Conservation (phyloP, 352 stramenopile genomes). For the Blastocystis sp. region DNA sequence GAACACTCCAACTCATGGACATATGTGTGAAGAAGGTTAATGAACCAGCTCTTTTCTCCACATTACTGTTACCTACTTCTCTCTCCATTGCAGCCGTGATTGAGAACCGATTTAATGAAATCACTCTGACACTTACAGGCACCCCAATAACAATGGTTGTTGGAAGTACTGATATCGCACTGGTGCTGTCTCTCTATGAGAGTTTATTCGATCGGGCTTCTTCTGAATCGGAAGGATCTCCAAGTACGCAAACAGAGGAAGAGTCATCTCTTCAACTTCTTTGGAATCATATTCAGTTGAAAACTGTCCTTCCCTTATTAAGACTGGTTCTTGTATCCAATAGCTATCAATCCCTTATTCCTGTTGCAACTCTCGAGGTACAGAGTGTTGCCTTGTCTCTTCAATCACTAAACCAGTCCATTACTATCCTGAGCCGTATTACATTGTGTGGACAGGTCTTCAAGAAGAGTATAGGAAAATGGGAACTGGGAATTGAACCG, state of each 20-base stretch:
- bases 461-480: slow-evolving; percentile 1
- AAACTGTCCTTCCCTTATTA: not conserved
- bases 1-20: not conserved
- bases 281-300: not conserved
- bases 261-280: not conserved
- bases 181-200: not conserved
- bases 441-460: not conserved
- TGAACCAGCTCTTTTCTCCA: not conserved
- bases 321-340: slow-evolving; percentile 17
- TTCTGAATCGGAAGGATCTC: not conserved
- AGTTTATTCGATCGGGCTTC: not conserved
- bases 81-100: not conserved
- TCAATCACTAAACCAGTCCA: not conserved
- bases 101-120: not conserved
- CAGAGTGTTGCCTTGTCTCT: not conserved
- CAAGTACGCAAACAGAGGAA: not conserved
- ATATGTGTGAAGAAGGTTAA: not conserved
- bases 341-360: slow-evolving; percentile 20
- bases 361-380: slow-evolving; percentile 1
- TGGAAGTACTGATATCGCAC: not conserved
- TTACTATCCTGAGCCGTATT: not conserved
- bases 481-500: slow-evolving; percentile 5
- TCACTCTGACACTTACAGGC: not conserved
- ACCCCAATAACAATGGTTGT: not conserved
- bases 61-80: not conserved